Conservation (phyloP, 768 basidiomycete genomes). For the Coprinopsis strossmayeri region DNA sequence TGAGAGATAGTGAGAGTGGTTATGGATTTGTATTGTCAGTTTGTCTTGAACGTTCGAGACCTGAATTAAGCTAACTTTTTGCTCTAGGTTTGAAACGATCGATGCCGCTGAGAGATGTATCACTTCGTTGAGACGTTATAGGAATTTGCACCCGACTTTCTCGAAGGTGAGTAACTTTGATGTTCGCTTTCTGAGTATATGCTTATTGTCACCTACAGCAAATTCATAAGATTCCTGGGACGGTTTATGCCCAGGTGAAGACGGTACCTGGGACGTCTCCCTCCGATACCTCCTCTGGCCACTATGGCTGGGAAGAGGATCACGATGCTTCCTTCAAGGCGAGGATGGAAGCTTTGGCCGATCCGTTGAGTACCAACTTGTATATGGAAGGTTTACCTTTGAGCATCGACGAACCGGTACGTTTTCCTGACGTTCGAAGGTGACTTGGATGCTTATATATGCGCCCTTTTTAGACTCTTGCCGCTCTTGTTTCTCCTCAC, state of each 20-base stretch:
- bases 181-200: conserved; percentile 3
- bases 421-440: conserved; percentile 11
- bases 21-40: conserved; percentile 76
- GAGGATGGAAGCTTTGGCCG: conserved; percentile 72
- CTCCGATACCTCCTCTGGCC: conserved; percentile 14
- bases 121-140: conserved; percentile 56
- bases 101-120: conserved; percentile 75
- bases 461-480: conserved; percentile 41
- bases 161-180: conserved; percentile 53
- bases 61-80: conserved; percentile 3
- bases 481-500: conserved; percentile 62
- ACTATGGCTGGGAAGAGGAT: conserved; percentile 16
- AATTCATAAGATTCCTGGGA: conserved; percentile 82
- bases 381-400: conserved; percentile 80
- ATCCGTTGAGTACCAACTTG: conserved; percentile 63
- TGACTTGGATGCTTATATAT: conserved; percentile 2
- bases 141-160: conserved; percentile 81
- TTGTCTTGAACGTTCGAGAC: background rate
- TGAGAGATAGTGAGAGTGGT: conserved; percentile 65
- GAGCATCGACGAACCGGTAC: conserved; percentile 59
- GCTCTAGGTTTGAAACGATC: conserved; percentile 53
- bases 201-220: conserved; percentile 23
- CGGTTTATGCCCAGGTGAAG: conserved; percentile 43
- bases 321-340: conserved; percentile 54
- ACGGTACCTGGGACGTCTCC: conserved; percentile 6